A percentile compares a stretch with the other conserved stretches of the same genome.
phyloP scores from a whole-genome alignment of 2,329 filamentous ascomycete species.

The Ophiostoma sp. region DNA sequence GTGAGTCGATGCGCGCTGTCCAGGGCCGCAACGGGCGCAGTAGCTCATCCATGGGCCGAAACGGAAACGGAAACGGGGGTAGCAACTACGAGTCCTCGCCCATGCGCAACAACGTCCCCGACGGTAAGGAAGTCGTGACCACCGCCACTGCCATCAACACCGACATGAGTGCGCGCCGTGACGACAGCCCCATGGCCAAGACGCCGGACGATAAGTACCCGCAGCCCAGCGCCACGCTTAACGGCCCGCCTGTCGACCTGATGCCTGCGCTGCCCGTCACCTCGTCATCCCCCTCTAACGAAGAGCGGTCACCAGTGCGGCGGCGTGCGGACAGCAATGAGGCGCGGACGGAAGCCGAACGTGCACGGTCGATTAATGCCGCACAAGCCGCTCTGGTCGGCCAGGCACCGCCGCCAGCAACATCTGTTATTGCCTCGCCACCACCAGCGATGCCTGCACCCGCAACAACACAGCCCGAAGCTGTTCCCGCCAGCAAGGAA shows the following conservation, averaged over 20 bases:
- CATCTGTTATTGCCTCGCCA: not conserved
- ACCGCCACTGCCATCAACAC: not conserved
- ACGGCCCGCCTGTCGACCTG: constrained; percentile 55
- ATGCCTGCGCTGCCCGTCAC: constrained; percentile 37
- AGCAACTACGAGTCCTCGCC: constrained; percentile 59
- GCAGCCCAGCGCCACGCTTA: constrained; percentile 58
- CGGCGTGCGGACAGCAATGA: constrained; percentile 7
- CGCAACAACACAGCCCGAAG: not conserved
- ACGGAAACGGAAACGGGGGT: too few relatives aligned
- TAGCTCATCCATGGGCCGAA: constrained; percentile 41
- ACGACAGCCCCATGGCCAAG: constrained; percentile 51
- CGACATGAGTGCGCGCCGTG: constrained; percentile 25
- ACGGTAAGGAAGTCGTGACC: constrained; percentile 12
- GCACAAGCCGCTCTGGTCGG: constrained; percentile 22
- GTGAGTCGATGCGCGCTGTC: constrained; percentile 77
- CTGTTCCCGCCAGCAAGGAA: constrained; percentile 67
- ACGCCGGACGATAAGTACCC: constrained; percentile 67
- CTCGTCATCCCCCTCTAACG: constrained; percentile 33
- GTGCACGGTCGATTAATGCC: constrained; percentile 26
- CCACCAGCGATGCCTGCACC: not conserved
- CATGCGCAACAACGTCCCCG: constrained; percentile 46
- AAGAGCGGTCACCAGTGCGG: constrained; percentile 31
- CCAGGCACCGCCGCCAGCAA: not conserved
- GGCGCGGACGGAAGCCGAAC: constrained; percentile 26
- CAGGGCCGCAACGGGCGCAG: constrained; percentile 57